Base-by-base conservation (phyloP, 148 eudicot genomes). In the Silene uniflora region DNA sequence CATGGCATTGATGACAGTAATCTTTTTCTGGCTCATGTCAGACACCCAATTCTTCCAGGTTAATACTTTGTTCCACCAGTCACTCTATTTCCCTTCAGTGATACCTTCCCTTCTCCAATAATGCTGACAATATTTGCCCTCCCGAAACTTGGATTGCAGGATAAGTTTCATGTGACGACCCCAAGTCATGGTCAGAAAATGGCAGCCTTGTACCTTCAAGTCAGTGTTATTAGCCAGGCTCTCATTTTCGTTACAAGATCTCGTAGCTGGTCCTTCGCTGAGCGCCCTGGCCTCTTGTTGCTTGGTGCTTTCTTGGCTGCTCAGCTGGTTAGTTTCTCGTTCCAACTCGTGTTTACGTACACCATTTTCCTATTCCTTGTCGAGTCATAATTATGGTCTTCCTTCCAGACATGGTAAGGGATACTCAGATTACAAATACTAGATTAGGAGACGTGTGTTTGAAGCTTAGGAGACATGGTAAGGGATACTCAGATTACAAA, bases 151-250 rank as follows among this genome's bases (percentile, higher is more conserved):
- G 60, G 47, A 29, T 46, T 64, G 62, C 82, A 87, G 90, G 70
- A 77, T 1, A 77, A 49, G 19, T 85, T 87, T 60, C 78, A 82
- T 75, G 90, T 87, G 10, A 65, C 56, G 72, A 17, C 80, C 13
- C 25, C 82, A 62, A 67, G 65, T 72, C 71, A 78, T 8, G 83
- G 60, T 27, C 82, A 85, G 59, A 81, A 81, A 85, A 87, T 83
- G 88, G 81, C 93, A 35, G 89, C 91, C 13, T 69, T 89, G 54
- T 89, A 89, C 83, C 79, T 89, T 22, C 93, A 89, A 84, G 93
- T 89, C 62, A 89, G 93, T 71, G 83, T 84, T 13, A 86, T 89
- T 76, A 89, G 92, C 72, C 92, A 89, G 82, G 92, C 92, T 17
- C 83, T 89, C 65, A 89, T 89, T 24, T 89, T 89, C 24, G 93